These are phyloP conservation scores for Mycena vitilis DNA, from an alignment of 768 basidiomycete species.

Conservation along the genomic window DNA sequence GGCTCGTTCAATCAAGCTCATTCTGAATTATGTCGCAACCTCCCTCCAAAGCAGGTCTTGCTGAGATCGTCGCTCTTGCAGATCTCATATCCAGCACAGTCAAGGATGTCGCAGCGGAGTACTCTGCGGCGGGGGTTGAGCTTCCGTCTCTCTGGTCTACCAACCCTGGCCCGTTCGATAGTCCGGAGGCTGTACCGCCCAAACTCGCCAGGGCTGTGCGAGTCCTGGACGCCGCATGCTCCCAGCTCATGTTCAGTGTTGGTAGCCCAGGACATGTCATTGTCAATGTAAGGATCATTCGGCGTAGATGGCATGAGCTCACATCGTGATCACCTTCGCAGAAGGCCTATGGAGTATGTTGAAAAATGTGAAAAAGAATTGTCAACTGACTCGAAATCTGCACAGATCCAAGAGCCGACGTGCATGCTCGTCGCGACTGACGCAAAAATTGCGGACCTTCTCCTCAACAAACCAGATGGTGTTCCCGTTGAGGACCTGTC, in stretches of 20 bases:
- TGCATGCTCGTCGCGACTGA: constrained; percentile 49
- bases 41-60: too few relatives aligned
- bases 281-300: constrained; percentile 39
- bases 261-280: constrained; percentile 44
- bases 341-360: constrained; percentile 36
- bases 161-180: constrained; percentile 43
- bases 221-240: constrained; percentile 31
- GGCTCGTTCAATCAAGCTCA: too few relatives aligned
- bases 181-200: constrained; percentile 20
- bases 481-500: constrained; percentile 49
- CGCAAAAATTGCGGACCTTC: constrained; percentile 52
- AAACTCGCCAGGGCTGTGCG: constrained; percentile 26
- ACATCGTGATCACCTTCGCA: background rate
- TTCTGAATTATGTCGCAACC: too few relatives aligned
- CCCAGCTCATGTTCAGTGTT: constrained; percentile 29
- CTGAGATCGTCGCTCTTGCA: background rate
- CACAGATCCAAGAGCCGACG: constrained; percentile 39
- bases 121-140: constrained; percentile 31
- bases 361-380: background rate
- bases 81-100: constrained; percentile 45
- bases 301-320: background rate
- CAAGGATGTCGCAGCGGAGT: constrained; percentile 45
- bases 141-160: constrained; percentile 48
- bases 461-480: constrained; percentile 49
- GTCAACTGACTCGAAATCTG: constrained; percentile 39